These are phyloP conservation scores for Leptographium flavum DNA, from an alignment of 2,329 filamentous ascomycete species.

Conservation along the genomic window DNA sequence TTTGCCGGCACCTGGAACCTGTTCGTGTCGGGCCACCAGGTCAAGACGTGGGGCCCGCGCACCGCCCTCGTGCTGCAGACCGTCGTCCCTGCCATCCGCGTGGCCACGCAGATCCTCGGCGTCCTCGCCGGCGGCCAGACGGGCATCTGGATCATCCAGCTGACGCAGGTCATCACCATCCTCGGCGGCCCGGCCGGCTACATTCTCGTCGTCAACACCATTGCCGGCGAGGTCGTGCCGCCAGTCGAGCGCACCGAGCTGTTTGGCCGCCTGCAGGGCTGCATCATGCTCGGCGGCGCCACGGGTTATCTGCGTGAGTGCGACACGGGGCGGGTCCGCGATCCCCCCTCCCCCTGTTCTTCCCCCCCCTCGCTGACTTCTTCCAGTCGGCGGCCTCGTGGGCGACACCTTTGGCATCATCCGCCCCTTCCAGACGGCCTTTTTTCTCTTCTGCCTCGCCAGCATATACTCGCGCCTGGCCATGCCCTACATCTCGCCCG, in stretches of 20 bases:
- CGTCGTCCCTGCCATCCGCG: conserved; percentile 47
- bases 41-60: conserved; percentile 52
- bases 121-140: conserved; percentile 43
- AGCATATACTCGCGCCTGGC: conserved; percentile 26
- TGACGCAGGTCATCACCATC: conserved; percentile 52
- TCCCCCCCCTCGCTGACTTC: background rate
- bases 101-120: conserved; percentile 49
- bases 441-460: conserved; percentile 36
- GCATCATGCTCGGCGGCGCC: conserved; percentile 51
- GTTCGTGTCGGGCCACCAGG: conserved; percentile 51
- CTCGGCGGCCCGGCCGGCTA: conserved; percentile 57
- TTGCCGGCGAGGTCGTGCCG: conserved; percentile 49
- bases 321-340: too few species aligned
- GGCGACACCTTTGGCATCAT: conserved; percentile 49
- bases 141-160: conserved; percentile 56
- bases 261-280: conserved; percentile 51
- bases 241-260: conserved; percentile 46
- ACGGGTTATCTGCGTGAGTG: conserved; percentile 44
- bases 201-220: conserved; percentile 53
- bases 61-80: conserved; percentile 48
- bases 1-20: conserved; percentile 50
- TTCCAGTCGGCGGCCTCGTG: conserved; percentile 44
- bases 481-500: conserved; percentile 36
- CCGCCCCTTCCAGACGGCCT: conserved; percentile 50
- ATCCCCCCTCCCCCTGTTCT: background rate